phyloP scores from a whole-genome alignment of 192 early-diverging fungal genomes.

The Gryganskiella cystojenkinii region DNA sequence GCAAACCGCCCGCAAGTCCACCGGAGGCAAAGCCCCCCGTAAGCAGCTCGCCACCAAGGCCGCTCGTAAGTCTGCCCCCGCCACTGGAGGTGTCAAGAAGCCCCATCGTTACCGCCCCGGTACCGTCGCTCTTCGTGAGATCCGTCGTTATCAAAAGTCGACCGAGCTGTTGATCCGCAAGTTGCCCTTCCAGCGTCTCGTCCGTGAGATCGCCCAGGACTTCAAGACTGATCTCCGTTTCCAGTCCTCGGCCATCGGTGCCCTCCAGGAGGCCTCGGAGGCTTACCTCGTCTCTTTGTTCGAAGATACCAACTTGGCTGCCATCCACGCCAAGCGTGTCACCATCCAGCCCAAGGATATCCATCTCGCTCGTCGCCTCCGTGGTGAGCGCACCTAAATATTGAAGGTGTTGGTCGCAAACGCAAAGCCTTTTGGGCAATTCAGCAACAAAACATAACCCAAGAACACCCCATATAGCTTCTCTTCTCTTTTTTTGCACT shows the following conservation, averaged over 20 bases:
- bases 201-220: conserved; percentile 98
- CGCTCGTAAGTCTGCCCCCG: conserved; percentile 94
- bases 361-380: conserved; percentile 96
- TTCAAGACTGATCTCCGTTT: conserved; percentile 99
- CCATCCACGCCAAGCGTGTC: conserved; percentile 99
- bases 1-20: conserved; percentile 99
- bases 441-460: conserved; percentile 95
- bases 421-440: too few species aligned
- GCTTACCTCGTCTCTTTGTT: conserved; percentile 91
- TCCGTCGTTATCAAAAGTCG: conserved; percentile 96
- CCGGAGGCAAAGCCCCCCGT: conserved; percentile 98
- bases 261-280: conserved; percentile 98
- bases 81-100: conserved; percentile 97
- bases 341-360: conserved; percentile 99
- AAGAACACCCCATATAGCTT: conserved; percentile 45
- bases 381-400: conserved; percentile 90
- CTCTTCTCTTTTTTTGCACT: background rate
- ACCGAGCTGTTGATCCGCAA: conserved; percentile 96
- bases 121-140: conserved; percentile 93
- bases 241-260: conserved; percentile 99
- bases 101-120: conserved; percentile 90
- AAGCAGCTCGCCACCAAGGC: conserved; percentile 98
- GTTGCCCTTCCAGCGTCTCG: conserved; percentile 94
- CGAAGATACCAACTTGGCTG: conserved; percentile 99
- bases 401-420: too few species aligned